A percentile compares a stretch with the other conserved stretches of the same genome.
These are phyloP conservation scores for Trichophyton rubrum DNA, from an alignment of 2,329 filamentous ascomycete species.

Conservation along the genomic window DNA sequence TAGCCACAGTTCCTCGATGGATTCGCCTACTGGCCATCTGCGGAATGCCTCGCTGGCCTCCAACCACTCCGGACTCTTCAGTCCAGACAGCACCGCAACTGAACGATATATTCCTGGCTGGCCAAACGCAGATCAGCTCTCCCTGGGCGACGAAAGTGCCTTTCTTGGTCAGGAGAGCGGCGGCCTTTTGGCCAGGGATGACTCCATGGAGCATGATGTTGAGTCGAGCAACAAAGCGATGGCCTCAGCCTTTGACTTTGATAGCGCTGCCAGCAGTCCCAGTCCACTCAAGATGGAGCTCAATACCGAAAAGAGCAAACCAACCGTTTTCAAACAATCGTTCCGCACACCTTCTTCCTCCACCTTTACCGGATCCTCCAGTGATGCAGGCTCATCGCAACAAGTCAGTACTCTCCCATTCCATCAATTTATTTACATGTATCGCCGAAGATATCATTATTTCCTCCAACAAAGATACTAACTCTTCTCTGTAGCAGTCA, in stretches of 20 bases:
- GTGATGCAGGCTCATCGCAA: constrained; percentile 2
- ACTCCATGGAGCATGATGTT: constrained; percentile 26
- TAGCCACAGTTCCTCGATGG: constrained; percentile 32
- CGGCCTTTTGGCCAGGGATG: constrained; percentile 23
- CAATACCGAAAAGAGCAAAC: constrained; percentile 15
- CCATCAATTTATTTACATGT: neutral
- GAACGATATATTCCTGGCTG: constrained; percentile 26
- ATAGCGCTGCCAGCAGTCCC: constrained; percentile 36
- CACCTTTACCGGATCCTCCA: neutral
- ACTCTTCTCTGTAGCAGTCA: neutral
- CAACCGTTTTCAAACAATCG: neutral
- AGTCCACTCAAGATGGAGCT: constrained; percentile 28
- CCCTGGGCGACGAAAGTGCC: constrained; percentile 29
- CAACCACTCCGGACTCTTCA: constrained; percentile 27
- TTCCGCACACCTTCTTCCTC: constrained; percentile 10
- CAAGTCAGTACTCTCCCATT: neutral
- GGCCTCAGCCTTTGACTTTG: constrained; percentile 39
- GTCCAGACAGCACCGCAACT: constrained; percentile 8
- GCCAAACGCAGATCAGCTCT: constrained; percentile 26
- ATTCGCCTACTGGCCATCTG: constrained; percentile 30
- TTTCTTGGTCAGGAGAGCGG: constrained; percentile 29
- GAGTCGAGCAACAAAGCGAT: constrained; percentile 37
- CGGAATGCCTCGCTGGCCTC: constrained; percentile 32
- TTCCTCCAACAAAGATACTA: neutral
- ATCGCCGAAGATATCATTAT: neutral